Evolutionary conservation across 345 rosid species (phyloP).

Genomic region (Pistacia atlantica): DNA sequence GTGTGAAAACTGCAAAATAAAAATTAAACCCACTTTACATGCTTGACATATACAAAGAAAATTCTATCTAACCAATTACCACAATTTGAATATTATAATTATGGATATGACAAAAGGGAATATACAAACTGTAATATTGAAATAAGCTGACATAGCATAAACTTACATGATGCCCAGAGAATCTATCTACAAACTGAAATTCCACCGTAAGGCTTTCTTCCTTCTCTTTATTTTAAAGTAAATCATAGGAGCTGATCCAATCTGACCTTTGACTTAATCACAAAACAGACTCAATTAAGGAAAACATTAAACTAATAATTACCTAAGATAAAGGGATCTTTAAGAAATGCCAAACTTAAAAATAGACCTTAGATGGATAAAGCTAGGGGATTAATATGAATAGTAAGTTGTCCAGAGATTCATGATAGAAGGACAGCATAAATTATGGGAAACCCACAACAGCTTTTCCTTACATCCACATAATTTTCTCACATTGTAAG

Average conservation of each 20-base stretch:
- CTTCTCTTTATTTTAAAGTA: not conserved
- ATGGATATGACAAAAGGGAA: not conserved
- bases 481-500: not conserved
- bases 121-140: not conserved
- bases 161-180: not conserved
- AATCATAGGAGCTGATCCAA: not conserved
- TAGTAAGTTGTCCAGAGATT: not conserved
- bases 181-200: not conserved
- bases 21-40: not conserved
- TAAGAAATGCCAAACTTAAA: not conserved
- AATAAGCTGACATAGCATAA: not conserved
- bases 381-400: not conserved
- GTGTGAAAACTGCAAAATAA: too few relatives aligned
- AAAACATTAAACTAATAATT: conserved; percentile 4
- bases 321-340: not conserved
- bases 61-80: not conserved
- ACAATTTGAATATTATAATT: not conserved
- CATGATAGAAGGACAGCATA: not conserved
- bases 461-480: not conserved
- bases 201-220: not conserved
- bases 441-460: not conserved
- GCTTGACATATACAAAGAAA: not conserved
- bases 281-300: not conserved
- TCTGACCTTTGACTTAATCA: not conserved
- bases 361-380: not conserved